phyloP scores from a whole-genome alignment of 129 eudicot genomes.

The Kitagawia praeruptora region DNA sequence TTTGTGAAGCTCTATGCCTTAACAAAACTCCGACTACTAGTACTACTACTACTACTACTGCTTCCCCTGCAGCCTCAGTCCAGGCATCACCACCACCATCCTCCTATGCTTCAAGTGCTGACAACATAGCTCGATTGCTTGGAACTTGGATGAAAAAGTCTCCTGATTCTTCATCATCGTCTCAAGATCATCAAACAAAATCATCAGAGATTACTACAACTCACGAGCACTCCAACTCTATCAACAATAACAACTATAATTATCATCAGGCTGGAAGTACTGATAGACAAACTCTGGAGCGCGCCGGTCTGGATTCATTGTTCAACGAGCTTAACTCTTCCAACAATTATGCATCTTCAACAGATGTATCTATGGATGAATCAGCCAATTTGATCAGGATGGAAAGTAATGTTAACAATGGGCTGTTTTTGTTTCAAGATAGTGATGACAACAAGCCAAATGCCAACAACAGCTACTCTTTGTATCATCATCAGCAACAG shows the following conservation, averaged over 20 bases:
- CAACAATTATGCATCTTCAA: slow-evolving; percentile 1
- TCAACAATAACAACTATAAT: background rate
- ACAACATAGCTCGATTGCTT: slow-evolving; percentile 45
- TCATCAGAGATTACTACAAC: slow-evolving; percentile 33
- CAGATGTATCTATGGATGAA: background rate
- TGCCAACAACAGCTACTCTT: background rate
- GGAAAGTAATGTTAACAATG: background rate
- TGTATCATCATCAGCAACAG: background rate
- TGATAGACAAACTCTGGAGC: background rate
- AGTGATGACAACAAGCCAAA: slow-evolving; percentile 21
- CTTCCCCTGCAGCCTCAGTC: background rate
- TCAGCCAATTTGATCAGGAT: background rate
- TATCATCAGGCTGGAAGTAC: background rate
- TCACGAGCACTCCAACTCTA: slow-evolving; percentile 16
- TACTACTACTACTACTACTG: background rate
- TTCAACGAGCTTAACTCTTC: slow-evolving; percentile 10
- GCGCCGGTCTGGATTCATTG: background rate
- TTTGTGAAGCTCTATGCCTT: slow-evolving; percentile 44
- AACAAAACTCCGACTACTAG: slow-evolving; percentile 21
- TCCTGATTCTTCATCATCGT: slow-evolving; percentile 17
- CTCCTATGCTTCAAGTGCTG: slow-evolving; percentile 44
- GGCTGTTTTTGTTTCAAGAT: slow-evolving; percentile 30
- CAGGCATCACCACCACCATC: background rate
- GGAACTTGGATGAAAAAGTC: slow-evolving; percentile 45
- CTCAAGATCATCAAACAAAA: slow-evolving; percentile 15